A percentile compares a stretch with the other conserved stretches of the same genome.
phyloP scores from a whole-genome alignment of 2,329 filamentous ascomycete genomes.

The Colletotrichum viniferum region DNA sequence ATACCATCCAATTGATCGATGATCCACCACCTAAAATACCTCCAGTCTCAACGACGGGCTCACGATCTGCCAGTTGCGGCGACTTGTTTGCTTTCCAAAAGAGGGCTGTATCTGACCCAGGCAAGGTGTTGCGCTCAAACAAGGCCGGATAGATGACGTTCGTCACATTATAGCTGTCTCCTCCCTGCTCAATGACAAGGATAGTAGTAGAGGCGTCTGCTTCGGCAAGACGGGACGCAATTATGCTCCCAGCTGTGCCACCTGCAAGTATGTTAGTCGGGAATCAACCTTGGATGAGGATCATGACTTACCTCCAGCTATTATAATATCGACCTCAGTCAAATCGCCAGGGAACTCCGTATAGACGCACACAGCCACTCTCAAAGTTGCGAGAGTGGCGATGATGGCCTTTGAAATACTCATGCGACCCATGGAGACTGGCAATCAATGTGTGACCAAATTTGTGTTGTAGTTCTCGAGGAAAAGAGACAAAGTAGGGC shows the following conservation, averaged over 20 bases:
- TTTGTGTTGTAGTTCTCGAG: background rate
- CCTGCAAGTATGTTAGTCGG: slow-evolving; percentile 21
- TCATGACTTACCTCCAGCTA: background rate
- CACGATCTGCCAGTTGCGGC: slow-evolving; percentile 24
- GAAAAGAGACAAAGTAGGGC: background rate
- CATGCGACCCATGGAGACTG: background rate
- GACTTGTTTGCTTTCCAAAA: slow-evolving; percentile 28
- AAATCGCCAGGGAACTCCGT: background rate
- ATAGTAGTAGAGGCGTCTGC: slow-evolving; percentile 29
- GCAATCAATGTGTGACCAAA: background rate
- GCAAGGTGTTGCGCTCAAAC: slow-evolving; percentile 14
- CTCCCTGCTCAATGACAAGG: slow-evolving; percentile 32
- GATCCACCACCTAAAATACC: slow-evolving; percentile 35
- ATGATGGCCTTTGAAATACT: background rate
- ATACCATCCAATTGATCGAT: slow-evolving; percentile 37
- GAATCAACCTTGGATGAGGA: background rate
- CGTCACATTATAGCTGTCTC: slow-evolving; percentile 28
- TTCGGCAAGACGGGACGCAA: slow-evolving; percentile 29
- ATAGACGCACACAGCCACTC: background rate
- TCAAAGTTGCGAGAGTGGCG: background rate
- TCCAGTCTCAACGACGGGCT: slow-evolving; percentile 24
- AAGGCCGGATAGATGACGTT: slow-evolving; percentile 28
- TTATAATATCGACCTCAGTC: background rate
- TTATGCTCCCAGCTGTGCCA: slow-evolving; percentile 30
- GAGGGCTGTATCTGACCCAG: slow-evolving; percentile 17